A percentile compares a stretch with the other conserved stretches of the same genome.
phyloP scores from a whole-genome alignment of 768 basidiomycete genomes.

The Calocera cornea region DNA sequence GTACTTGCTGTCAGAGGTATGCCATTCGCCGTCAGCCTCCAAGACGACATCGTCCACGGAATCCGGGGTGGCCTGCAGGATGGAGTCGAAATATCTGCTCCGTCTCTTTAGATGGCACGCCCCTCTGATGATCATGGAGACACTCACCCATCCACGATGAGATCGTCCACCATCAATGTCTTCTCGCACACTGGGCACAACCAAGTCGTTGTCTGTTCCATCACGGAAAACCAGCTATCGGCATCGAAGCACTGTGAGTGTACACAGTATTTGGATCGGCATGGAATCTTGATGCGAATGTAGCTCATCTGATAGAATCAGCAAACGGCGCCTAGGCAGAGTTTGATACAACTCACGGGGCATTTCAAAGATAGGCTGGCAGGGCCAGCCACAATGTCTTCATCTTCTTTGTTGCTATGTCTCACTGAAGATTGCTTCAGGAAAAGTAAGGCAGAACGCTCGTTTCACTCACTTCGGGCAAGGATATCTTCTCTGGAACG shows the following conservation, averaged over 20 bases:
- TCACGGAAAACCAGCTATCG: slow-evolving; percentile 81
- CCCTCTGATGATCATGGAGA: not conserved
- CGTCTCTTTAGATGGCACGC: slow-evolving; percentile 4
- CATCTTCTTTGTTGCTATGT: slow-evolving; percentile 50
- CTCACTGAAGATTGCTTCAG: slow-evolving; percentile 35
- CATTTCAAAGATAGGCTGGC: slow-evolving; percentile 87
- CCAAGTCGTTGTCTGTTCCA: slow-evolving; percentile 95
- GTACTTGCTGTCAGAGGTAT: slow-evolving; percentile 75
- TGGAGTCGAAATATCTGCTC: slow-evolving; percentile 72
- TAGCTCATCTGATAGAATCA: slow-evolving; percentile 52
- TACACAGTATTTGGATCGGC: slow-evolving; percentile 74
- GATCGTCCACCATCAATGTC: slow-evolving; percentile 57
- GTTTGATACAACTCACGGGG: slow-evolving; percentile 46
- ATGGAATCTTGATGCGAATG: slow-evolving; percentile 68
- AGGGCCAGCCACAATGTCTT: slow-evolving; percentile 81
- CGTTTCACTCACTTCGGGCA: slow-evolving; percentile 43
- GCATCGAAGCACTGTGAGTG: slow-evolving; percentile 96
- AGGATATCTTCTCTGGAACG: slow-evolving; percentile 49
- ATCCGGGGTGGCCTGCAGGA: slow-evolving; percentile 63
- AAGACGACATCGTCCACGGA: slow-evolving; percentile 83
- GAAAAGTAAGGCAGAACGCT: not conserved
- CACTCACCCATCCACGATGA: slow-evolving; percentile 82
- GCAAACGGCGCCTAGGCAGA: not conserved
- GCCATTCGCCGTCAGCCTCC: slow-evolving; percentile 93
- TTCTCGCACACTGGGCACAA: slow-evolving; percentile 87